A percentile compares a stretch with the other conserved stretches of the same genome.
Conservation (phyloP, 805 yeast genomes). For the Yarrowia osloensis region DNA sequence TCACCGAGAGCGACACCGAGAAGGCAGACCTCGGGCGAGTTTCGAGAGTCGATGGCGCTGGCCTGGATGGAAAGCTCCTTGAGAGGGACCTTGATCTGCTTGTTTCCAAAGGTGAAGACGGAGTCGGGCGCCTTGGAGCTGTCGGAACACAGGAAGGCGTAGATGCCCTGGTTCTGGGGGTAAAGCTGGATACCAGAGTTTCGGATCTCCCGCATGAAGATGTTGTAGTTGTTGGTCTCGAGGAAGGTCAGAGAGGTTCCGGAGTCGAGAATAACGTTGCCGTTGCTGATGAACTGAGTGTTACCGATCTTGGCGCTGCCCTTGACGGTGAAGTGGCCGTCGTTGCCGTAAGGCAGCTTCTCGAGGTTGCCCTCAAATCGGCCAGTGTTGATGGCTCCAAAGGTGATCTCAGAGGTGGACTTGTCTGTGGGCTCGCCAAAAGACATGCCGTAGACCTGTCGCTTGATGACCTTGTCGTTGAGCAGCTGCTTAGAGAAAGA, state of each 20-base stretch:
- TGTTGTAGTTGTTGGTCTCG: background rate
- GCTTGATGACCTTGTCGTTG: background rate
- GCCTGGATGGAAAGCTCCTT: background rate
- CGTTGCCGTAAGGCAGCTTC: background rate
- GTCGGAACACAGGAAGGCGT: background rate
- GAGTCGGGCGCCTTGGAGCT: background rate
- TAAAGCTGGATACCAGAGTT: background rate
- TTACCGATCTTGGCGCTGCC: background rate
- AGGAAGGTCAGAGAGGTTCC: constrained; percentile 21
- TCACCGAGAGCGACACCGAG: background rate
- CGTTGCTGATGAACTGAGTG: background rate
- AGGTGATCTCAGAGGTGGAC: constrained; percentile 31
- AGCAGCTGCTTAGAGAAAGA: background rate
- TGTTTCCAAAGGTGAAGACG: background rate
- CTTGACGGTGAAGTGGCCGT: background rate
- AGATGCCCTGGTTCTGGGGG: background rate
- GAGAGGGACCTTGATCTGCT: background rate
- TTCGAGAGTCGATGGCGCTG: background rate
- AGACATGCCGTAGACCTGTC: constrained; percentile 14
- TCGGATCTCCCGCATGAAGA: background rate
- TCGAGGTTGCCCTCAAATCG: constrained; percentile 1
- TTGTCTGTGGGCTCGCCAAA: background rate
- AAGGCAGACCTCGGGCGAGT: background rate
- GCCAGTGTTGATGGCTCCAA: constrained; percentile 9
- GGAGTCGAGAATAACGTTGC: background rate